Percentiles rank a stretch among this genome's conserved stretches.
Conservation (phyloP, 352 stramenopile genomes). For the Globisporangium paddicum region DNA sequence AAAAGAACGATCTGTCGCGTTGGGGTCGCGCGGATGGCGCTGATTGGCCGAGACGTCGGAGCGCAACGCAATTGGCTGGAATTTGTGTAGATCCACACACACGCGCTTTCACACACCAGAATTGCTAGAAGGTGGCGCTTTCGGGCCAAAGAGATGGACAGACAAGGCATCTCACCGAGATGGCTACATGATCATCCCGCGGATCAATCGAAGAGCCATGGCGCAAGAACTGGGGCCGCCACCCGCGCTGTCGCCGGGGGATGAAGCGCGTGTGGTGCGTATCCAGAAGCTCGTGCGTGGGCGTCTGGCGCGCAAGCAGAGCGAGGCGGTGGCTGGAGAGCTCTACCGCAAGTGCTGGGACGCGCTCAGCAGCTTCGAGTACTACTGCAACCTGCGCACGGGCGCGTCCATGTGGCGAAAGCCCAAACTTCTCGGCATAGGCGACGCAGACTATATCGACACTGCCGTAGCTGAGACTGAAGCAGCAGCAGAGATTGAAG, state of each 20-base stretch:
- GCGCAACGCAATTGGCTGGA: background rate
- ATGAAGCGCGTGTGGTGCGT: conserved; percentile 21
- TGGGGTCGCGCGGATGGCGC: background rate
- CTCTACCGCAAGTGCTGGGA: conserved; percentile 52
- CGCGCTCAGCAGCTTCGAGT: conserved; percentile 28
- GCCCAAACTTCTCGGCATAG: conserved; percentile 27
- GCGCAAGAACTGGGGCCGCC: background rate
- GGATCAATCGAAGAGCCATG: background rate
- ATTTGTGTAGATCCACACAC: background rate
- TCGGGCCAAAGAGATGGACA: background rate
- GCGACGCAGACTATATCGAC: conserved; percentile 15
- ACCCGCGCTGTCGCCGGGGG: background rate
- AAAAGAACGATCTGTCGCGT: background rate
- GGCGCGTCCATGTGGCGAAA: conserved; percentile 42
- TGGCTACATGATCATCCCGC: background rate
- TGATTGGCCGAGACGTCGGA: background rate
- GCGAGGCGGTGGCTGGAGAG: conserved; percentile 20
- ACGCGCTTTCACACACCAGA: background rate
- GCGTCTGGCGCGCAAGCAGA: conserved; percentile 23
- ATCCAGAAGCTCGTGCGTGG: conserved; percentile 31
- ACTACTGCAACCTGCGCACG: conserved; percentile 46
- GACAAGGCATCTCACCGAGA: background rate
- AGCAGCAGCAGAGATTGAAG: background rate
- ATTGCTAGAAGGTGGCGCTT: background rate
- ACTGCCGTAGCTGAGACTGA: background rate